A percentile compares a stretch with the other conserved stretches of the same genome.
Conservation (phyloP, 306 rosid genomes). For the Sicyos edulis region DNA sequence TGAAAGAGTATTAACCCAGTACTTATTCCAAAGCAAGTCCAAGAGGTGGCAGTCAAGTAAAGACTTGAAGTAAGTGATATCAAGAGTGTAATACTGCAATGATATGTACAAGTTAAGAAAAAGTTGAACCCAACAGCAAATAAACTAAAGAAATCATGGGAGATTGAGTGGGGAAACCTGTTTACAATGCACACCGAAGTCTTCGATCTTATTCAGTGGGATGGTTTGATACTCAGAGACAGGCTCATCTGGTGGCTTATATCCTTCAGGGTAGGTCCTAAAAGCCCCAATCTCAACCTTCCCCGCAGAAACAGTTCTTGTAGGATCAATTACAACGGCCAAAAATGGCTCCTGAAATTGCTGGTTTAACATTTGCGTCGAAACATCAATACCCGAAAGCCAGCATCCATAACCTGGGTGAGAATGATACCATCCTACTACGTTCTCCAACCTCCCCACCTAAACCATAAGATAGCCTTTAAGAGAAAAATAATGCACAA, state of each 20-base stretch:
- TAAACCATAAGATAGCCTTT: slow-evolving; percentile 22
- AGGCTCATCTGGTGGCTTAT: slow-evolving; percentile 88
- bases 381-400: slow-evolving; percentile 95
- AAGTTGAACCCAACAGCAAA: slow-evolving; percentile 14
- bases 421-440: slow-evolving; percentile 97
- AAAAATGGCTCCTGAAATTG: slow-evolving; percentile 88
- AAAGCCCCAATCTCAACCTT: slow-evolving; percentile 98
- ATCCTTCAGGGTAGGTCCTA: slow-evolving; percentile 96
- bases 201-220: slow-evolving; percentile 92
- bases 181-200: slow-evolving; percentile 96
- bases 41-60: slow-evolving; percentile 84
- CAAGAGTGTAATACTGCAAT: slow-evolving; percentile 88
- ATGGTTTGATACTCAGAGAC: slow-evolving; percentile 92
- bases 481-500: neutral
- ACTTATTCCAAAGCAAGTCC: slow-evolving; percentile 94
- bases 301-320: slow-evolving; percentile 89
- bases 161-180: slow-evolving; percentile 46
- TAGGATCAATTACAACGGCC: slow-evolving; percentile 94
- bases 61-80: slow-evolving; percentile 90
- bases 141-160: neutral
- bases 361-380: slow-evolving; percentile 92
- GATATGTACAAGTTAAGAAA: slow-evolving; percentile 20
- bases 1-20: slow-evolving; percentile 88
- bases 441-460: slow-evolving; percentile 95
- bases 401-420: slow-evolving; percentile 99